Evolutionary conservation across 1,284 basidiomycete species (phyloP), one percentile per base, ranked within the genome.

Genomic region (Ceratobasidium papillatum): DNA sequence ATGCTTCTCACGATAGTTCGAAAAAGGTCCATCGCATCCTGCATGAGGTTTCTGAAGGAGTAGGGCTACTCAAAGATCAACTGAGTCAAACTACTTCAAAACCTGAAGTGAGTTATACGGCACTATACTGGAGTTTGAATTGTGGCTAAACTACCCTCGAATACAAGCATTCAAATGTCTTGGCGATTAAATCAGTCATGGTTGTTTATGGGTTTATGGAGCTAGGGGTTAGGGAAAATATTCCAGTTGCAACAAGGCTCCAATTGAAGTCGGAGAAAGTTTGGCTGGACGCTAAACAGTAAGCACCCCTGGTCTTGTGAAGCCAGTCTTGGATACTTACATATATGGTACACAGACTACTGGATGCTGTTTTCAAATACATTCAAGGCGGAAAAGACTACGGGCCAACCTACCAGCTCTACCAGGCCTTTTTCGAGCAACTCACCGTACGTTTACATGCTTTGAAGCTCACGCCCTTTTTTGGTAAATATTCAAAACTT

Each of bases 141-240:
- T 41, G 2, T 9, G 8, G 22, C 41, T 7, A 30, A 8, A 14
- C 12, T 38, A 3, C 32, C 19, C 3, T 9, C 14, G 17, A n/a
- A n/a, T 22, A 41, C 59, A 27, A 62, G 63, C 7, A 65, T 36
- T 65, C 47, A 52, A 25, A 12, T 19, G 22, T 38, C 11, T 38
- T 65, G 30, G 63, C 56, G 14, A 71, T 47, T 43, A 61, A 71
- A 61, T 58, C 38, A 17, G 27, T 56, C 1, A 71, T 71, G 68
- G 58, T 43, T 34, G 19, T 71, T 12, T 59, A 71, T 22, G 56
- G 68, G 9, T 41, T 59, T 41, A 61, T 58, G 56, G n/a, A 71
- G 25, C 2, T 71, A 3, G 27, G 56, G 8, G 7, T 19, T 12
- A 56, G 32, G 5, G 45, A 51, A 22, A 36, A n/a, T 19, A n/a